Evolutionary conservation across 78 protist genomes (phyloP).

Genomic region (Tieghemostelium lacteum): DNA sequence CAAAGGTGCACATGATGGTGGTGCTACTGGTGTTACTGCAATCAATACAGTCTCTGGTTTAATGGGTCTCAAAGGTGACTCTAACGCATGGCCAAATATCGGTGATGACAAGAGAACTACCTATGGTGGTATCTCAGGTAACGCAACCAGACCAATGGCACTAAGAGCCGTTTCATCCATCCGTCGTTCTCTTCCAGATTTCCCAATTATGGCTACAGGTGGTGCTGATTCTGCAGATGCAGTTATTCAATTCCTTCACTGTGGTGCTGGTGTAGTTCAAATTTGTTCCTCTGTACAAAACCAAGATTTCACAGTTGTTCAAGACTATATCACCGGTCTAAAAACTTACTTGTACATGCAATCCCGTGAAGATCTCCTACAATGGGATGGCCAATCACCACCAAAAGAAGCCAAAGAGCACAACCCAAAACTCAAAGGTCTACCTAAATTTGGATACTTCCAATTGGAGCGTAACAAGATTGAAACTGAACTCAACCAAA

Average conservation of each 20-base stretch:
- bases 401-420: constrained; percentile 43
- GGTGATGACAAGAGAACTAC: constrained; percentile 94
- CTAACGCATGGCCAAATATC: constrained; percentile 92
- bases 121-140: constrained; percentile 97
- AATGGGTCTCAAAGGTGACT: constrained; percentile 88
- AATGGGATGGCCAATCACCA: constrained; percentile 94
- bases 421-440: constrained; percentile 13
- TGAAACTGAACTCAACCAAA: constrained; percentile 31
- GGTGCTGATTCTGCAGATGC: constrained; percentile 95
- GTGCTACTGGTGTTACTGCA: constrained; percentile 96
- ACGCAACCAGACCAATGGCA: constrained; percentile 96
- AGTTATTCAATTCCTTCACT: constrained; percentile 91
- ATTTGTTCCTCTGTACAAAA: constrained; percentile 95
- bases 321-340: constrained; percentile 95
- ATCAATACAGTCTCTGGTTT: constrained; percentile 91
- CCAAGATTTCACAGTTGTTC: constrained; percentile 96
- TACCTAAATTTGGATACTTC: constrained; percentile 76
- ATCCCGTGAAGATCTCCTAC: constrained; percentile 87
- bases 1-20: constrained; percentile 94
- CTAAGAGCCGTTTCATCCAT: constrained; percentile 91
- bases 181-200: constrained; percentile 83
- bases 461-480: constrained; percentile 39
- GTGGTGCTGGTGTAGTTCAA: constrained; percentile 94
- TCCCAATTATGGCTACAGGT: constrained; percentile 92
- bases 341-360: constrained; percentile 92